Evolutionary conservation across 257 asterid genomes (phyloP), one percentile per base, ranked within the genome.

Genomic region (Mentha longifolia): DNA sequence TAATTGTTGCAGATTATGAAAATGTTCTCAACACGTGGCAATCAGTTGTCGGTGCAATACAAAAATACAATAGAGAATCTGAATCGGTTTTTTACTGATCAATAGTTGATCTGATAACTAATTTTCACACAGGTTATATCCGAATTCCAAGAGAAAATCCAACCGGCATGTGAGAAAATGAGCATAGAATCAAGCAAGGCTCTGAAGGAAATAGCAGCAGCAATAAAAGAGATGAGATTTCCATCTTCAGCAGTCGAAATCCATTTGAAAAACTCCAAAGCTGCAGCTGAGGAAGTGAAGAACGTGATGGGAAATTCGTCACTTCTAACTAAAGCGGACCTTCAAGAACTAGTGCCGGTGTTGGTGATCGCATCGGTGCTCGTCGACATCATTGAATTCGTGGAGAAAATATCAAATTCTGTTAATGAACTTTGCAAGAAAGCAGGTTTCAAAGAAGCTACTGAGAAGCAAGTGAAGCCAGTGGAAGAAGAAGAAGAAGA

Each of bases 141-240:
- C 1, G 90, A 80, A 19, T 46, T 81, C 22, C 76, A 62, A 7
- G 37, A 30, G 6, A 76, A 12, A 50, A 76, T 89, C 67, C 81
- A 67, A 47, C 70, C 67, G 43, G 47, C 77, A 43, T 83, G 89
- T 79, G 57, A 9, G 0, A 72, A 35, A 47, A 73, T 90, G 80
- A 77, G 92, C 82, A 63, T 57, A 5, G 90, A 86, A 28, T 77
- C 81, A 0, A 76, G 91, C 55, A 81, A 82, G 59, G 88, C 81
- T 2, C 69, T 89, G 9, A 84, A 47, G 12, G 88, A 84, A 67
- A 7, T 87, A 56, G 75, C 92, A 2, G 17, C 31, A 3, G 66
- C 91, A 37, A 73, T 89, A 3, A 86, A 60, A 45, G 81, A 68
- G 41, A 83, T 70, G 84, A 74, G 73, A 5, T 77, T 59, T 10